Conservation (phyloP, 1,284 basidiomycete species). For the Athelia psychrophila region DNA sequence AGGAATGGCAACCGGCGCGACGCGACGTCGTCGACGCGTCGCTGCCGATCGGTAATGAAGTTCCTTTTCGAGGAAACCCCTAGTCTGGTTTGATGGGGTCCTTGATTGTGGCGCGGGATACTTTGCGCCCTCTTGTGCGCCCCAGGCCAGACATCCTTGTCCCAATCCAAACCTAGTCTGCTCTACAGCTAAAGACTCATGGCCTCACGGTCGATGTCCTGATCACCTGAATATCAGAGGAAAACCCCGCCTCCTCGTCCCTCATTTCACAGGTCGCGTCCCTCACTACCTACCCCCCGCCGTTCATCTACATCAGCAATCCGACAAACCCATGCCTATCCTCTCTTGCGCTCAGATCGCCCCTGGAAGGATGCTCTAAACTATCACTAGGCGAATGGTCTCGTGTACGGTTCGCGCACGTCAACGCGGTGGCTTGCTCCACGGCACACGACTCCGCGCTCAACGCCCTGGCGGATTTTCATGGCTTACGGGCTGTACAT, state of each 20-base stretch:
- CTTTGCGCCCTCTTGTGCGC: constrained; percentile 71
- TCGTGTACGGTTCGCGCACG: constrained; percentile 37
- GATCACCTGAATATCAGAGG: constrained; percentile 7
- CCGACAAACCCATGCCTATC: constrained; percentile 48
- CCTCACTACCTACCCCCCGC: constrained; percentile 56
- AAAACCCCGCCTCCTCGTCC: constrained; percentile 28
- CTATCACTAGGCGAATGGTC: constrained; percentile 13
- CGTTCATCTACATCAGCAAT: constrained; percentile 74
- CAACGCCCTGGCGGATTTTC: constrained; percentile 55
- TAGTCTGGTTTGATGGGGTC: too few relatives aligned
- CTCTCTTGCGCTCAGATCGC: constrained; percentile 34
- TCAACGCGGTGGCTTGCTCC: constrained; percentile 69
- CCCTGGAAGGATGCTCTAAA: constrained; percentile 26
- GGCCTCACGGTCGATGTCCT: constrained; percentile 4
- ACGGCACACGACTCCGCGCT: constrained; percentile 61
- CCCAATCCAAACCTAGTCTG: too few relatives aligned
- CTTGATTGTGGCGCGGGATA: too few relatives aligned
- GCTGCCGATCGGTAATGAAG: too few relatives aligned
- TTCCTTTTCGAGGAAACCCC: too few relatives aligned
- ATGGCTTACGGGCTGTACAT: constrained; percentile 44
- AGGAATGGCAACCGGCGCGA: too few relatives aligned
- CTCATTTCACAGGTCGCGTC: constrained; percentile 37
- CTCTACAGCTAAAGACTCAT: too few relatives aligned
- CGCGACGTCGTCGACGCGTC: too few relatives aligned
- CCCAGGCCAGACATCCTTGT: too few relatives aligned